Evolutionary conservation across 768 basidiomycete species (phyloP), one percentile per base, ranked within the genome.

Genomic region (Suillus ampliporus): DNA sequence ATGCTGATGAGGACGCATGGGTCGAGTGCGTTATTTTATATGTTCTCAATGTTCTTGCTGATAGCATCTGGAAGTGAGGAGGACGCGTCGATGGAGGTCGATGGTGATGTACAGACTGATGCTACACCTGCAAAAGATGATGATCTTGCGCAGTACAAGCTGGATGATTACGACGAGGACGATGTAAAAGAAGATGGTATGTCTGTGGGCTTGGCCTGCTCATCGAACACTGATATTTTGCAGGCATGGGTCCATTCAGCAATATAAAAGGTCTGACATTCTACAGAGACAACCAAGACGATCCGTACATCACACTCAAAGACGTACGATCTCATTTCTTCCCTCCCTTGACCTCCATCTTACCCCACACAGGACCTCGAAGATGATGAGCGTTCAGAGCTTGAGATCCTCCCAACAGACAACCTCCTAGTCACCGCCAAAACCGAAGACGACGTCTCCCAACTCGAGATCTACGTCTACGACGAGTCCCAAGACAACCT

Each of bases 241-340:
- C 65, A 91, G 91, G 79, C 48, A 72, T 78, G 64, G 91, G 95
- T 43, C 91, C 92, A 19, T 99, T 99, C 78, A 94, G 90, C 75
- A 96, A 94, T 70, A 94, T 99, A 76, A 97, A 97, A 72, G 97
- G 96, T 19, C 79, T 99, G 57, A 90, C 91, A 23, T 97, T 92
- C 73, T 95, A 98, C 76, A 86, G 88, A 57, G 88, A 95, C 69
- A 95, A 95, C 70, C 85, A 92, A 59, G 94, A 98, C 40, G 97
- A 99, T 76, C 97, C 97, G 0, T 99, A 96, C 71, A 92, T 99
- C 68, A 99, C 97, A 0, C 77, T 99, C 43, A 96, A 97, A 84
- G 93, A 95, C 70, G 95, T 94, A 70, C 46, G 86, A 74, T 19
- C 28, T 44, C 14, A 28, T 11, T 6, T 40, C 15, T 7, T 34